Evolutionary conservation across 148 eudicot genomes (phyloP), one percentile per base, ranked within the genome.

Genomic region (Rhododendron mucronatum): DNA sequence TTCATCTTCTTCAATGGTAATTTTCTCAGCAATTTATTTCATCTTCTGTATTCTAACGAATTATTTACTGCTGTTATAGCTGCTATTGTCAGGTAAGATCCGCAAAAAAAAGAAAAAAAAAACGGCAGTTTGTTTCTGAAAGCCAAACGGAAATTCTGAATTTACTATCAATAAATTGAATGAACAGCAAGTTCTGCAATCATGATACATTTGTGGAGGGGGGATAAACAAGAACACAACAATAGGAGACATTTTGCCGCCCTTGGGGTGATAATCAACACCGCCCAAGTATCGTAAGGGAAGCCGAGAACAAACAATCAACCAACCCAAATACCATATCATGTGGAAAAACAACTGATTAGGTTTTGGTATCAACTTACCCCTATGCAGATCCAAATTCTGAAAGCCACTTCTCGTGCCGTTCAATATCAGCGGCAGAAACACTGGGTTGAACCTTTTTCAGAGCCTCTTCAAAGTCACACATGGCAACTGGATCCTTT

Each of bases 361-460:
- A 81, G 14, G 69, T 26, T 80, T 51, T 35, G 26, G 28, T 35
- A 15, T 57, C 10, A 21, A 28, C 26, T 21, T n/a, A 39, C 51
- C 82, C 45, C 85, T 90, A 97, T 37, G 99, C 98, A 69, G 99
- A 97, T 69, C 99, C 99, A 50, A 97, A 95, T 86, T 97, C 98
- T 21, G 90, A 39, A 65, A 94, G 88, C 99, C 99, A 97, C 86
- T 97, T 97, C 87, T 94, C 98, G 18, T 97, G 99, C 51, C 92
- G 91, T 89, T 94, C 99, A 37, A 97, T 97, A 83, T 97, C 98
- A 81, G 94, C 79, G 33, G 98, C 94, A 0, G 98, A 94, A 88
- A 97, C 99, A 88, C 98, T 97, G 1, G 98, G 95, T 84, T 97
- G 99, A 83, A 97, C 98, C 91, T 95, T 95, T 71, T 91, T 88